These are phyloP conservation scores for Xerocomellus chrysenteron DNA, from an alignment of 768 basidiomycete species.

Conservation along the genomic window DNA sequence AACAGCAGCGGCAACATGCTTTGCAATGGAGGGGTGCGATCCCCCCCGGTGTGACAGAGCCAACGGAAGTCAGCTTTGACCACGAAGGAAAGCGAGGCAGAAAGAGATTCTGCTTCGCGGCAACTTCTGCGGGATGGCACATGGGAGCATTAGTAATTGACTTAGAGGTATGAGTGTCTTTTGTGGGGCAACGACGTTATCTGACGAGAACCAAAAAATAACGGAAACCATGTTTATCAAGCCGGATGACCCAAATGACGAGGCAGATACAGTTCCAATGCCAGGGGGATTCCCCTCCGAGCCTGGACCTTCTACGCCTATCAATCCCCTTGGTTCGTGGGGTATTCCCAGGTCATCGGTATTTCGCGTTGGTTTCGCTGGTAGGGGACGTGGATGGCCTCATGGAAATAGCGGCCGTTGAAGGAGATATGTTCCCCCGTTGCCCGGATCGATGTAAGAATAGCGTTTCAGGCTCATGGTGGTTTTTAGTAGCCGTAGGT, in stretches of 20 bases:
- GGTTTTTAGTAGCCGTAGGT: neutral
- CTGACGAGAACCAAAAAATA: constrained; percentile 2
- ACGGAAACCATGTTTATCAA: constrained; percentile 8
- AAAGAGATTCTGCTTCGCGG: constrained; percentile 74
- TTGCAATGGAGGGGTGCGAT: constrained; percentile 1
- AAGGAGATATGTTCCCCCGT: neutral
- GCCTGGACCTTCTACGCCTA: constrained; percentile 13
- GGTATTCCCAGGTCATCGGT: constrained; percentile 20
- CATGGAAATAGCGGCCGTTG: constrained; percentile 16
- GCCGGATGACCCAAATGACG: constrained; percentile 37
- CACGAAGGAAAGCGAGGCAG: constrained; percentile 48
- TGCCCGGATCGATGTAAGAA: constrained; percentile 9
- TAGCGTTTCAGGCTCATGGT: neutral
- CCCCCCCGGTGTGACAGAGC: constrained; percentile 51
- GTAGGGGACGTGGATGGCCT: constrained; percentile 40
- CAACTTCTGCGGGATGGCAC: constrained; percentile 89
- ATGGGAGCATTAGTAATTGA: constrained; percentile 87
- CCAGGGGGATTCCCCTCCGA: constrained; percentile 35
- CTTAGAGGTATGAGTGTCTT: constrained; percentile 53
- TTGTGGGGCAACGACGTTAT: neutral
- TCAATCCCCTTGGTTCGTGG: constrained; percentile 13
- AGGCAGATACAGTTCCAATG: constrained; percentile 30
- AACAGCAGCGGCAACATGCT: constrained; percentile 37
- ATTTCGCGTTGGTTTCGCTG: constrained; percentile 61
- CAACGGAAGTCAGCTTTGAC: constrained; percentile 74